Evolutionary conservation across 345 rosid species (phyloP).

Genomic region (Anastatica hierochuntica): DNA sequence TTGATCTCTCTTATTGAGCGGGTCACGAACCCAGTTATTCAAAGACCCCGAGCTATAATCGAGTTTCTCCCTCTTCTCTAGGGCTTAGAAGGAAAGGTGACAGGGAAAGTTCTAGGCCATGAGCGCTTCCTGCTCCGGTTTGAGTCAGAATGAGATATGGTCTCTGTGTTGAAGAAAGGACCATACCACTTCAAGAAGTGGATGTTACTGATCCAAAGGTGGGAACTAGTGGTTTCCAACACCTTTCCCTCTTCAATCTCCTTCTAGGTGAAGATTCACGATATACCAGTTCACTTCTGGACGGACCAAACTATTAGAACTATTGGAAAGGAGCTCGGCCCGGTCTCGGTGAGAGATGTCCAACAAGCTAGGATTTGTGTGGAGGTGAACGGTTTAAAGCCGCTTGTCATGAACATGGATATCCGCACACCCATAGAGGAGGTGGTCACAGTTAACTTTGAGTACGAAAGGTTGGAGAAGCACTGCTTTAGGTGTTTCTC

Average conservation of each 20-base stretch:
- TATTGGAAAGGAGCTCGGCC: not conserved
- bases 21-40: too few relatives aligned
- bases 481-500: not conserved
- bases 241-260: not conserved
- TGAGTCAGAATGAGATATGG: too few relatives aligned
- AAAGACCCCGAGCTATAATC: too few relatives aligned
- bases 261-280: not conserved
- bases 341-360: fast-evolving
- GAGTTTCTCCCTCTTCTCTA: too few relatives aligned
- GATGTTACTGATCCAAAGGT: not conserved
- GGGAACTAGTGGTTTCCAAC: not conserved
- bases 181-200: not conserved
- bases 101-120: too few relatives aligned
- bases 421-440: not conserved
- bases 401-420: not conserved
- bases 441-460: not conserved
- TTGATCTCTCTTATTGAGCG: too few relatives aligned
- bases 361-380: fast-evolving
- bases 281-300: not conserved
- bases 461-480: not conserved
- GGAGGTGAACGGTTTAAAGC: fast-evolving
- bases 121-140: too few relatives aligned
- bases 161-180: not conserved
- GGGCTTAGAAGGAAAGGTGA: too few relatives aligned
- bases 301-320: fast-evolving